These are phyloP conservation scores for Penicillium nordicum DNA, from an alignment of 2,329 filamentous ascomycete genomes.

Conservation along the genomic window DNA sequence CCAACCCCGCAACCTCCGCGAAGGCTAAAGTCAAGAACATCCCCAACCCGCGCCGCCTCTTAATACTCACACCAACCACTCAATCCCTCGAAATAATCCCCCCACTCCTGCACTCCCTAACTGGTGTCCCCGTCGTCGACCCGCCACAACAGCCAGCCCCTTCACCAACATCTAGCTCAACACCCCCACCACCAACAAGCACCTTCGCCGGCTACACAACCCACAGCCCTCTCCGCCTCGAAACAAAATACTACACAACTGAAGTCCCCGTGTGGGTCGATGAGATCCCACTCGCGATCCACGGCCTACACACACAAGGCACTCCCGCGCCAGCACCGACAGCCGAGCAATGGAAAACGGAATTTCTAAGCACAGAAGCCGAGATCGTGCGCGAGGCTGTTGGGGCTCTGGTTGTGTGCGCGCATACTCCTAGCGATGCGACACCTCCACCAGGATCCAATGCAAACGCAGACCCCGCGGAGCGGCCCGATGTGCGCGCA, in stretches of 20 bases:
- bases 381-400: slow-evolving; percentile 45
- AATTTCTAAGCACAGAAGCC: slow-evolving; percentile 43
- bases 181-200: slow-evolving; percentile 14
- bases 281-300: slow-evolving; percentile 35
- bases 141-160: slow-evolving; percentile 19
- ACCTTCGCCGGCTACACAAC: slow-evolving; percentile 48
- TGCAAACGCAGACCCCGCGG: not conserved
- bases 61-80: slow-evolving; percentile 39
- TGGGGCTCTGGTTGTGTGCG: slow-evolving; percentile 41
- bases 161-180: not conserved
- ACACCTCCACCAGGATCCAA: not conserved
- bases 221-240: slow-evolving; percentile 40
- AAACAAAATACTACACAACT: slow-evolving; percentile 45
- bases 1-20: slow-evolving; percentile 4
- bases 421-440: slow-evolving; percentile 26
- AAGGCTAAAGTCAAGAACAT: slow-evolving; percentile 25
- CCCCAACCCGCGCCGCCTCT: slow-evolving; percentile 40
- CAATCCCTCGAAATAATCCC: slow-evolving; percentile 38
- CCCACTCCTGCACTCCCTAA: slow-evolving; percentile 36
- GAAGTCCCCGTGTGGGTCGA: slow-evolving; percentile 49
- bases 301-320: slow-evolving; percentile 1
- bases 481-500: slow-evolving; percentile 23
- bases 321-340: slow-evolving; percentile 9
- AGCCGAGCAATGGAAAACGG: slow-evolving; percentile 35
- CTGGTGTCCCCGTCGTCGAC: slow-evolving; percentile 29